Base-by-base conservation (phyloP, 148 eudicot genomes). In the Rhododendron ovatum region DNA sequence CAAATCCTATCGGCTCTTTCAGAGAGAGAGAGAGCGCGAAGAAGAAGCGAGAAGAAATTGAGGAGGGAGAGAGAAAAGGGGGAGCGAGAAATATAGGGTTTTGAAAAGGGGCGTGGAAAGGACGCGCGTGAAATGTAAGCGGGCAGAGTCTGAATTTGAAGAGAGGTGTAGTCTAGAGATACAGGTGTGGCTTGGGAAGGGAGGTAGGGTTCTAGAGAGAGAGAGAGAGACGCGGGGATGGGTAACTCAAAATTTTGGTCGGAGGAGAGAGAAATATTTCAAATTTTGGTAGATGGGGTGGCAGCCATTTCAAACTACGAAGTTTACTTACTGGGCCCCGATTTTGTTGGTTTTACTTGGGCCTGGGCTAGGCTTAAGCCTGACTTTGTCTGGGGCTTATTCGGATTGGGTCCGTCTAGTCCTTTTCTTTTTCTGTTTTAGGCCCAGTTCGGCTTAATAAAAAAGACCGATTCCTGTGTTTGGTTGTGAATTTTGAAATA, bases 61-160 rank as follows among this genome's bases (percentile, higher is more conserved):
- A 37, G 73, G 74, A 53, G 59, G 45, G 10, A n/a, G n/a, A 75
- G 67, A 48, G 65, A 75, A 17, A 57, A 4, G 17, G 1, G 7
- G 26, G 67, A 65, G 33, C 0, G 9, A n/a, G 35, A 55, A 28
- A 51, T 47, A 59, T 30, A 78, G 37, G 65, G 80, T 30, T 20
- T 51, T 17, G 30, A 39, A 1, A 48, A 67, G 0, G 13, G 73
- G 65, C 30, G 24, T 65, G 24, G 30, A n/a, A 8, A 10, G 50
- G 8, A 20, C 26, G 71, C 28, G 53, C 86, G 86, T 84, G 51
- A 57, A 77, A 37, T 43, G 24, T 24, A 59, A 37, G 86, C 83
- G 84, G 73, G 83, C 35, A 78, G 83, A 28, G 26, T 67, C 67
- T 30, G 2, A 80, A 73, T 75, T 86, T 43, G 81, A 73, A 33